These are phyloP conservation scores for Candida ipomoeae DNA, from an alignment of 805 yeast genomes.

Conservation along the genomic window DNA sequence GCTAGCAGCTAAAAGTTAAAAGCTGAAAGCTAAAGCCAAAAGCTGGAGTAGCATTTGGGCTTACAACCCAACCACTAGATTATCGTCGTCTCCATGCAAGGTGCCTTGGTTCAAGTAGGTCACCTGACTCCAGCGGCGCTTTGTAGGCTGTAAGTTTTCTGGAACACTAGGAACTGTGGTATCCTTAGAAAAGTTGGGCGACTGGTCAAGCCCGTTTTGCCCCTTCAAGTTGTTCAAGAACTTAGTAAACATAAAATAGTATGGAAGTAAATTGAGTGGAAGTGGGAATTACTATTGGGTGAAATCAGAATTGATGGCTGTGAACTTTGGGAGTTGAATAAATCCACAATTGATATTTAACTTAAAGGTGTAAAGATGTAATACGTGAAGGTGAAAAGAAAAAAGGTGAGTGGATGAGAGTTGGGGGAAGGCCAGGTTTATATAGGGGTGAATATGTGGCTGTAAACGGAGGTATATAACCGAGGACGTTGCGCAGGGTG, in stretches of 20 bases:
- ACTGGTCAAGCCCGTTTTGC: conserved; percentile 4
- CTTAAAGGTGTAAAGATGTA: too few relatives aligned
- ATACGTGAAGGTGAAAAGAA: background rate
- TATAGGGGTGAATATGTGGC: conserved; percentile 5
- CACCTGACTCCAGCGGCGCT: conserved; percentile 20
- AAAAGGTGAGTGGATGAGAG: background rate
- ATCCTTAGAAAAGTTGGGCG: conserved; percentile 6
- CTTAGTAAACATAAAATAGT: conserved; percentile 12
- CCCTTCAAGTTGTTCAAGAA: conserved; percentile 14
- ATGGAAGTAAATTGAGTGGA: background rate
- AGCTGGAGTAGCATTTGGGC: too few relatives aligned
- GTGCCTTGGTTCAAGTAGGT: conserved; percentile 18
- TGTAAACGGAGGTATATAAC: conserved; percentile 2
- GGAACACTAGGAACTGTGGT: conserved; percentile 6
- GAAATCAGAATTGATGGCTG: too few relatives aligned
- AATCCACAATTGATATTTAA: too few relatives aligned
- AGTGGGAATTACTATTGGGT: background rate
- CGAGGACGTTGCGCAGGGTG: conserved; percentile 2
- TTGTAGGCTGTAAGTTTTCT: conserved; percentile 5
- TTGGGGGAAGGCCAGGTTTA: background rate
- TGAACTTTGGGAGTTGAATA: too few relatives aligned
- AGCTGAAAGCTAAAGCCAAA: too few relatives aligned
- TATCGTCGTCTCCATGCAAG: conserved; percentile 19
- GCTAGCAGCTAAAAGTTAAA: too few relatives aligned
- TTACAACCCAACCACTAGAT: conserved; percentile 19